phyloP scores from a whole-genome alignment of 2,329 filamentous ascomycete genomes.

The Magnaporthales sp. region DNA sequence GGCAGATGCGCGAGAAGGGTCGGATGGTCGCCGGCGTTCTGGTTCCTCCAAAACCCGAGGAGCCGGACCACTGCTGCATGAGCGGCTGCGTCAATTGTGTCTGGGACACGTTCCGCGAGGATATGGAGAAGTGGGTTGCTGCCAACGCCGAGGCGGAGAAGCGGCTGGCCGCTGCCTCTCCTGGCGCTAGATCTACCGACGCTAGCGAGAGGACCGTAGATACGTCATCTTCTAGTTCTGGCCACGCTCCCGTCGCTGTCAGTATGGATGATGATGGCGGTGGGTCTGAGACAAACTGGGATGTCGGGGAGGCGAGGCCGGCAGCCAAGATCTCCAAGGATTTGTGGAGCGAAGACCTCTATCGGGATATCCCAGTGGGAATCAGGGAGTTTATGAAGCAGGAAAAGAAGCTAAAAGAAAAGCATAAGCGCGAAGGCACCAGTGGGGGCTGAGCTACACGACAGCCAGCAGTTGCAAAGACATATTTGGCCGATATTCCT shows the following conservation, averaged over 20 bases:
- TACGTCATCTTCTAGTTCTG: not conserved
- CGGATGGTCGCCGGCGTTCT: conserved; percentile 66
- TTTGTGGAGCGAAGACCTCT: conserved; percentile 58
- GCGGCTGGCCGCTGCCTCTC: conserved; percentile 27
- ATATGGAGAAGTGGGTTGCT: conserved; percentile 79
- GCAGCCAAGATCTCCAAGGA: conserved; percentile 37
- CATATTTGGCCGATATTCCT: not conserved
- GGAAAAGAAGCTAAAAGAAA: conserved; percentile 81
- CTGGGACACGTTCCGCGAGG: conserved; percentile 86
- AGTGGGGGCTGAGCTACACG: conserved; percentile 26
- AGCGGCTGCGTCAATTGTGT: conserved; percentile 96
- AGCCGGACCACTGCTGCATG: conserved; percentile 99
- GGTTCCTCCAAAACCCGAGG: conserved; percentile 74
- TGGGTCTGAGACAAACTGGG: conserved; percentile 64
- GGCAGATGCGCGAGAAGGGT: conserved; percentile 48
- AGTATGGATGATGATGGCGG: conserved; percentile 78
- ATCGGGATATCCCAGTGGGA: conserved; percentile 76
- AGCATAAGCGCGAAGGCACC: conserved; percentile 52
- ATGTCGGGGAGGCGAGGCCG: conserved; percentile 20
- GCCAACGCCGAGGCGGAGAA: conserved; percentile 54
- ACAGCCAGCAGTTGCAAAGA: not conserved
- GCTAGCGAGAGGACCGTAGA: not conserved
- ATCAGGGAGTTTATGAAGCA: conserved; percentile 97
- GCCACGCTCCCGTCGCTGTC: conserved; percentile 23
- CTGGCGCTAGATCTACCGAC: not conserved